These are phyloP conservation scores for Zymoseptoria brevis DNA, from an alignment of 2,329 filamentous ascomycete species.

Conservation along the genomic window DNA sequence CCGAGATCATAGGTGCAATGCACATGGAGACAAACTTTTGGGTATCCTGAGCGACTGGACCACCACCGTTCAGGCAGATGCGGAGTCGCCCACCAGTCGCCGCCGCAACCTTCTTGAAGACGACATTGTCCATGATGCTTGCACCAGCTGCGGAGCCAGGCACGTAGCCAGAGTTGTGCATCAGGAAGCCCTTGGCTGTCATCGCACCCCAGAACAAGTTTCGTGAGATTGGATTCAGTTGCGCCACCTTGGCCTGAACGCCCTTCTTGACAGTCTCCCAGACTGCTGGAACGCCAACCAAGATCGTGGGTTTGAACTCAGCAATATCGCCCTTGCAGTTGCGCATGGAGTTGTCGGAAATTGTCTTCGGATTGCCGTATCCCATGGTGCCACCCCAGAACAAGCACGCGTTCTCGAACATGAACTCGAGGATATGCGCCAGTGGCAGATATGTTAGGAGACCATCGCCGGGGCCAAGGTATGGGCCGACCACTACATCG, in stretches of 20 bases:
- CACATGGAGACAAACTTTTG: slow-evolving; percentile 86
- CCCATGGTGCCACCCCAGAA: slow-evolving; percentile 88
- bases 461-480: slow-evolving; percentile 67
- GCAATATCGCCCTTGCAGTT: slow-evolving; percentile 92
- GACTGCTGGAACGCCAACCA: slow-evolving; percentile 90
- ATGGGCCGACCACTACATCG: slow-evolving; percentile 65
- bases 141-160: slow-evolving; percentile 47
- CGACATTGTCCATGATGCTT: slow-evolving; percentile 65
- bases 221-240: slow-evolving; percentile 59
- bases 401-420: slow-evolving; percentile 84
- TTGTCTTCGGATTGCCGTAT: slow-evolving; percentile 82
- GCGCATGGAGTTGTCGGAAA: slow-evolving; percentile 76
- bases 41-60: slow-evolving; percentile 79
- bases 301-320: slow-evolving; percentile 78
- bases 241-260: slow-evolving; percentile 69
- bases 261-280: slow-evolving; percentile 98
- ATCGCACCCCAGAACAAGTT: slow-evolving; percentile 70
- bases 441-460: slow-evolving; percentile 88
- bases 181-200: slow-evolving; percentile 53
- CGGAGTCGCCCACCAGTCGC: slow-evolving; percentile 82
- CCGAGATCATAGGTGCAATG: slow-evolving; percentile 86
- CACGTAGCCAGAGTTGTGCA: slow-evolving; percentile 40
- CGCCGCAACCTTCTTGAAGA: slow-evolving; percentile 88
- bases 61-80: slow-evolving; percentile 90
- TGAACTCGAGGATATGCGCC: slow-evolving; percentile 93